Conservation (phyloP, 164 flowering plant species). For the Pachysandra terminalis region DNA sequence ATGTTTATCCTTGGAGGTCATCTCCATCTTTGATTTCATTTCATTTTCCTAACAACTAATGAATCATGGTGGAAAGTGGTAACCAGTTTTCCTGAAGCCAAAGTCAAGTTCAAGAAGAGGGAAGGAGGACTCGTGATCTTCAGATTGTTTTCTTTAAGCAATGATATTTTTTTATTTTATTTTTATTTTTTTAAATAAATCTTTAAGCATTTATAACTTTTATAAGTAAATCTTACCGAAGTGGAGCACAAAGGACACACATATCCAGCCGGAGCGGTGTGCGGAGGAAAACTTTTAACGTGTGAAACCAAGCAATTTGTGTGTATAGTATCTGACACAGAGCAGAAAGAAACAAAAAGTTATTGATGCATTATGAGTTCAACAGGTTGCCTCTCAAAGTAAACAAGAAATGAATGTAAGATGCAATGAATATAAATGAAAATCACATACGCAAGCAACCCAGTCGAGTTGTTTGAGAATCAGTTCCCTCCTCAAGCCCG, state of each 20-base stretch:
- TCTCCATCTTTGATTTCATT: too few species aligned
- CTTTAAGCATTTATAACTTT: background rate
- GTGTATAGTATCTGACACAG: constrained; percentile 74
- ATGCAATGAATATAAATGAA: background rate
- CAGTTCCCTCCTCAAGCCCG: constrained; percentile 58
- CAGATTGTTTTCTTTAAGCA: too few species aligned
- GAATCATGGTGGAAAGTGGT: too few species aligned
- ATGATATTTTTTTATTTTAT: too few species aligned
- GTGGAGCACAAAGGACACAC: constrained; percentile 86
- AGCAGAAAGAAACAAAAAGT: constrained; percentile 5
- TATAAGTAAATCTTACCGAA: constrained; percentile 46
- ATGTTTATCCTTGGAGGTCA: too few species aligned
- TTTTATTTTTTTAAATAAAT: too few species aligned
- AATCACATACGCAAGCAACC: constrained; percentile 95
- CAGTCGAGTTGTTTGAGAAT: constrained; percentile 74
- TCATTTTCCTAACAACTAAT: too few species aligned
- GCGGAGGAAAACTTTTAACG: constrained; percentile 79
- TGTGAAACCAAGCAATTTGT: constrained; percentile 86
- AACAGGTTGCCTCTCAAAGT: background rate
- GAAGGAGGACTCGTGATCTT: too few species aligned
- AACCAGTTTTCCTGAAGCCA: too few species aligned
- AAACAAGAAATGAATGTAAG: background rate
- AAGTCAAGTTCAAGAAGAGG: too few species aligned
- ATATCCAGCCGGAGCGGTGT: constrained; percentile 97
- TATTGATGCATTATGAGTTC: constrained; percentile 1